Conservation (phyloP, 331 rosid genomes). For the Arachis monticola region DNA sequence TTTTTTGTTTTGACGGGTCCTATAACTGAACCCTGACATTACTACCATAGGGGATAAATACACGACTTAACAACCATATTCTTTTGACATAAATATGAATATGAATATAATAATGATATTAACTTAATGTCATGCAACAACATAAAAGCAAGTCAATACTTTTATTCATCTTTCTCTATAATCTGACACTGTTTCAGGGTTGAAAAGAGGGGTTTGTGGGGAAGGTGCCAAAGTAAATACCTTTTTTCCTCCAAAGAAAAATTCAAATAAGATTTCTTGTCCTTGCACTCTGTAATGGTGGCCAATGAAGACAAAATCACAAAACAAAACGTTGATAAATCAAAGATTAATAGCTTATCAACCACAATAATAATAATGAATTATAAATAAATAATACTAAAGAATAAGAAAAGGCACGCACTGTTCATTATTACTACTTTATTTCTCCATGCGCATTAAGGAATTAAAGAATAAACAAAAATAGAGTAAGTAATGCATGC, state of each 20-base stretch:
- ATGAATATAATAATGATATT: not conserved
- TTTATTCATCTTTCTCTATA: conserved; percentile 33
- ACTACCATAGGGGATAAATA: conserved; percentile 44
- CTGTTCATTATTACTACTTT: conserved; percentile 33
- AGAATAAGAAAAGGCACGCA: conserved; percentile 10
- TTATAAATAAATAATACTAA: too few species aligned
- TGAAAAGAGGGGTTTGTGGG: conserved; percentile 31
- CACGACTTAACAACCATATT: too few species aligned
- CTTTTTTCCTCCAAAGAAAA: conserved; percentile 22
- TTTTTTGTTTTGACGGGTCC: conserved; percentile 23
- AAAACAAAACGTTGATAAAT: conserved; percentile 8
- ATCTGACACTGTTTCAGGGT: conserved; percentile 58
- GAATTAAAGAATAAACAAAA: not conserved
- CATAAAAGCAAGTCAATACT: conserved; percentile 40
- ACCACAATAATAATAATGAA: conserved; percentile 25
- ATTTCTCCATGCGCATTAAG: not conserved
- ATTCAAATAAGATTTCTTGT: conserved; percentile 37
- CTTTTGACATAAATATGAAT: conserved; percentile 34
- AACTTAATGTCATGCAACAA: too few species aligned
- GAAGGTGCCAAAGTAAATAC: conserved; percentile 15
- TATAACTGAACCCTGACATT: conserved; percentile 62
- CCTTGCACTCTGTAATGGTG: conserved; percentile 22
- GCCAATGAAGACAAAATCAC: conserved; percentile 1
- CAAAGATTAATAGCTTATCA: conserved; percentile 28
- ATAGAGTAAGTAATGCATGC: conserved; percentile 23